Evolutionary conservation across 2,329 filamentous ascomycete species (phyloP).

Genomic region (Phialophora tarda): DNA sequence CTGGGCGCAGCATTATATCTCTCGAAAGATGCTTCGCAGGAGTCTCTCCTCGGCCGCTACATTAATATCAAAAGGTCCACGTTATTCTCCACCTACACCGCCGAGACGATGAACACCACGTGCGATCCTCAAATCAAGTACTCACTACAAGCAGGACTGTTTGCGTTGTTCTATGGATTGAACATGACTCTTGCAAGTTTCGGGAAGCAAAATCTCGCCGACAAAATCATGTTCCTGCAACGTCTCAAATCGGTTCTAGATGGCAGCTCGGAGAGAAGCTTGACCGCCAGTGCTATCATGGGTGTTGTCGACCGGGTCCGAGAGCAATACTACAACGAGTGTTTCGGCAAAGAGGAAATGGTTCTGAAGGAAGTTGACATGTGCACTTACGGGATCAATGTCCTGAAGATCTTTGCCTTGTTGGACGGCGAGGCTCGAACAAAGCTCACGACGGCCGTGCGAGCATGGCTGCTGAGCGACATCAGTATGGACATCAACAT

Average conservation of each 20-base stretch:
- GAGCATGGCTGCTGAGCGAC: conserved; percentile 18
- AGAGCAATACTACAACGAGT: conserved; percentile 17
- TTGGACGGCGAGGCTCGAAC: conserved; percentile 6
- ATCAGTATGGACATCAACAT: conserved; percentile 18
- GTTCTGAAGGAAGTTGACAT: conserved; percentile 15
- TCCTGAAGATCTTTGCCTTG: conserved; percentile 13
- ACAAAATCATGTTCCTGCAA: conserved; percentile 18
- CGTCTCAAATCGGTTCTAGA: conserved; percentile 15
- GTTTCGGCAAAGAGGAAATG: conserved; percentile 19
- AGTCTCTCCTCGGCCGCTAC: conserved; percentile 11
- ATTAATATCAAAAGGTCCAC: conserved; percentile 14
- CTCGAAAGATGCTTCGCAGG: not conserved
- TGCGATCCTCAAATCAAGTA: conserved; percentile 11
- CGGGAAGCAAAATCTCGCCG: conserved; percentile 4
- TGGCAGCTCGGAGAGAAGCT: conserved; percentile 6
- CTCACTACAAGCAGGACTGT: conserved; percentile 15
- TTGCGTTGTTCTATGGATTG: conserved; percentile 15
- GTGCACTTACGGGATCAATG: conserved; percentile 19
- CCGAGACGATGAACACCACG: conserved; percentile 4
- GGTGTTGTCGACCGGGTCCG: conserved; percentile 16
- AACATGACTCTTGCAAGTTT: conserved; percentile 23
- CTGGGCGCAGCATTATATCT: not conserved
- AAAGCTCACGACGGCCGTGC: conserved; percentile 9
- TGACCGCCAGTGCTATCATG: conserved; percentile 1
- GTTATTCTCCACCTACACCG: conserved; percentile 11